A percentile compares a stretch with the other conserved stretches of the same genome.
Conservation (phyloP, 208 protist species). For the Acanthamoeba triangularis region DNA sequence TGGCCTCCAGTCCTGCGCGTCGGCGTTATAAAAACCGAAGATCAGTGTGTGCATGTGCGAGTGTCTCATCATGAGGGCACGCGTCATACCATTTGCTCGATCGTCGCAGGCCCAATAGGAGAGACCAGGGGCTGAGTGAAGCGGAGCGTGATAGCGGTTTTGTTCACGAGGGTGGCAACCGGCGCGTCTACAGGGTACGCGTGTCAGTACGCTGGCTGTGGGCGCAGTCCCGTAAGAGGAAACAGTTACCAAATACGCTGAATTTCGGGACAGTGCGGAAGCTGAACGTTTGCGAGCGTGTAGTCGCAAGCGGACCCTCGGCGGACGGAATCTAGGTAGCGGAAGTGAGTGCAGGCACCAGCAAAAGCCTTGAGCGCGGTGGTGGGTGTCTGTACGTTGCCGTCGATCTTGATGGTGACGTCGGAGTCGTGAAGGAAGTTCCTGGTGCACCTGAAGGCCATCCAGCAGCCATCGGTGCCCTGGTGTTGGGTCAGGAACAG, state of each 20-base stretch:
- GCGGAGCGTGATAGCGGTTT: neutral
- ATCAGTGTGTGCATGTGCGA: neutral
- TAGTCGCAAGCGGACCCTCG: slow-evolving; percentile 36
- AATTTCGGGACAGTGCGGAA: slow-evolving; percentile 45
- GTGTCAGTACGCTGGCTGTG: neutral
- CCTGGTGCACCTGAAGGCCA: slow-evolving; percentile 57
- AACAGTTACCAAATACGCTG: slow-evolving; percentile 12
- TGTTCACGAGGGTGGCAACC: neutral
- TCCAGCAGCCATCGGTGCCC: slow-evolving; percentile 20
- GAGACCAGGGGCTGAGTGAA: slow-evolving; percentile 20
- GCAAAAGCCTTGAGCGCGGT: neutral
- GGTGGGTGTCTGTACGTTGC: slow-evolving; percentile 22
- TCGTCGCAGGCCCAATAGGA: neutral
- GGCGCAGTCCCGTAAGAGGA: too few relatives aligned
- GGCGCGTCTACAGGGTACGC: neutral
- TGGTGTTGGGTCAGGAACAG: neutral
- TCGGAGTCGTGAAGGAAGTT: slow-evolving; percentile 51
- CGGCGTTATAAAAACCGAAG: neutral
- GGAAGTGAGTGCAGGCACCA: neutral
- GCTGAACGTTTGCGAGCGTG: slow-evolving; percentile 47
- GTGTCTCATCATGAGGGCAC: neutral
- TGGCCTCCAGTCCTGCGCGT: neutral
- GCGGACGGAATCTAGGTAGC: slow-evolving; percentile 20
- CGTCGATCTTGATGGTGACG: slow-evolving; percentile 69
- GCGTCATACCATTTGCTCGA: neutral